phyloP scores from a whole-genome alignment of 2,329 filamentous ascomycete genomes.

The Parafenestella ontariensis region DNA sequence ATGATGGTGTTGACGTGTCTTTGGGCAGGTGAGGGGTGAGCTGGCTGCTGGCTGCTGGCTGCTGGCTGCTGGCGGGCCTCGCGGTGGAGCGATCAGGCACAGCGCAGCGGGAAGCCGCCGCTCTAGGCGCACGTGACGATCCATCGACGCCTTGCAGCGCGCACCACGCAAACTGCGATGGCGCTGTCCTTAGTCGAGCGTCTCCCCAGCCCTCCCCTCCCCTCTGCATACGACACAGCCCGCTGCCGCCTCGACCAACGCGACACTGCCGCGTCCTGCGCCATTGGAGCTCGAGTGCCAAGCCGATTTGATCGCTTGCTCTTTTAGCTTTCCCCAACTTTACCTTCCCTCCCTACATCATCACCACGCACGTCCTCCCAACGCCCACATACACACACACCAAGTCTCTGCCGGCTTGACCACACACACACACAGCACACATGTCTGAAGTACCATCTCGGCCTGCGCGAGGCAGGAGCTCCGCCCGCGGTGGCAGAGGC shows the following conservation, averaged over 20 bases:
- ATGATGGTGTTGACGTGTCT: slow-evolving; percentile 44
- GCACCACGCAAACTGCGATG: neutral
- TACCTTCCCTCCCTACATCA: slow-evolving; percentile 43
- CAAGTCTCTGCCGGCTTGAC: slow-evolving; percentile 30
- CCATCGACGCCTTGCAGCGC: neutral
- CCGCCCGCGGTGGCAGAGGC: slow-evolving; percentile 83
- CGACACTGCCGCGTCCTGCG: slow-evolving; percentile 28
- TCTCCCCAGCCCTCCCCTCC: slow-evolving; percentile 13
- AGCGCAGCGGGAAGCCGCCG: neutral
- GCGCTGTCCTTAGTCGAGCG: neutral
- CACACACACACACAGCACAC: slow-evolving; percentile 55
- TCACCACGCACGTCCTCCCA: slow-evolving; percentile 34
- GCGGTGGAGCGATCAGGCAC: neutral
- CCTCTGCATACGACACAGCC: slow-evolving; percentile 17
- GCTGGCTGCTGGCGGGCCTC: no score
- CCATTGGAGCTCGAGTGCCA: slow-evolving; percentile 33
- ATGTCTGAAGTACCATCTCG: slow-evolving; percentile 97
- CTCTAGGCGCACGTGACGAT: neutral
- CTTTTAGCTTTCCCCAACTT: slow-evolving; percentile 40
- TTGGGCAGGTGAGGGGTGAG: no score
- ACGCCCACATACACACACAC: slow-evolving; percentile 31
- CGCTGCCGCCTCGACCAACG: slow-evolving; percentile 19
- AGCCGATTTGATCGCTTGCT: slow-evolving; percentile 36
- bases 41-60: no score
- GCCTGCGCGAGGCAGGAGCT: slow-evolving; percentile 88